Conservation (phyloP, 495 filamentous ascomycete genomes). For the Elasticomyces elasticus region DNA sequence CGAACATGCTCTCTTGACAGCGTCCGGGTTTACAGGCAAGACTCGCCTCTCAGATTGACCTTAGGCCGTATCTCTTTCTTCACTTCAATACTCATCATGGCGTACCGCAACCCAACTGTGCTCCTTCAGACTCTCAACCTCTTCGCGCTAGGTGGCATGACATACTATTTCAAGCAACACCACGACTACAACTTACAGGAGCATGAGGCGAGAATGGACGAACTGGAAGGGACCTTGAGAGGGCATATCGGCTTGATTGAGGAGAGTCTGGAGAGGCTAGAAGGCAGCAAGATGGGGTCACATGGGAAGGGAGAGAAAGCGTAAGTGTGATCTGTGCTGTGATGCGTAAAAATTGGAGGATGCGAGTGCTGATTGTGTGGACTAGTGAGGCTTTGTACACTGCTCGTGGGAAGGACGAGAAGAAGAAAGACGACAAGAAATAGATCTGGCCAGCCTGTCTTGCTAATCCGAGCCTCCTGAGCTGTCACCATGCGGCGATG, state of each 20-base stretch:
- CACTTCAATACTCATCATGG: too few species aligned
- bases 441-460: not conserved
- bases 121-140: conserved; percentile 29
- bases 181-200: conserved; percentile 37
- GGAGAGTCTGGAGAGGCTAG: conserved; percentile 35
- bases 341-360: not conserved
- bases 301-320: conserved; percentile 12
- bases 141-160: conserved; percentile 29
- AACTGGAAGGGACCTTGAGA: conserved; percentile 39
- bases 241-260: conserved; percentile 41
- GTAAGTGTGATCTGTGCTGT: conserved; percentile 4
- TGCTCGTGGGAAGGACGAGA: conserved; percentile 13
- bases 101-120: conserved; percentile 20
- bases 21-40: too few species aligned
- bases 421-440: conserved; percentile 1
- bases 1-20: too few species aligned
- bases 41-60: too few species aligned
- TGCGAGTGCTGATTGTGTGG: not conserved
- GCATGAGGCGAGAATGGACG: conserved; percentile 40
- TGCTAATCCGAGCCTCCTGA: not conserved
- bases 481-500: not conserved
- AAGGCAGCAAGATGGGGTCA: conserved; percentile 20
- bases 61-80: too few species aligned
- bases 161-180: conserved; percentile 29
- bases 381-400: conserved; percentile 7